Evolutionary conservation across 2,329 filamentous ascomycete genomes (phyloP).

Genomic region (Fusarium tuaranense): DNA sequence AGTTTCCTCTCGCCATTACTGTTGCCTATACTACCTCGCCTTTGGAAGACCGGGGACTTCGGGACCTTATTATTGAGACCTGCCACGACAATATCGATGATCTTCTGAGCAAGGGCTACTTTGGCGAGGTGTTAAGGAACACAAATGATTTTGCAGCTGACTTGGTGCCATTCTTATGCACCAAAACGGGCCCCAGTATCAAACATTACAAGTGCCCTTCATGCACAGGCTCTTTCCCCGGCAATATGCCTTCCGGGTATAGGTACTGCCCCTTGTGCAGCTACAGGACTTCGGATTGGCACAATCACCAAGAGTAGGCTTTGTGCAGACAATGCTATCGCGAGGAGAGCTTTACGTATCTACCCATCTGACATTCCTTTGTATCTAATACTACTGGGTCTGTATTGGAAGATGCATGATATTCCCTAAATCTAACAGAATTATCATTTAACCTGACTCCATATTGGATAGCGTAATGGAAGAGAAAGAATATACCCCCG

Average conservation of each 20-base stretch:
- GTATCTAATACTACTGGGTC: too few relatives aligned
- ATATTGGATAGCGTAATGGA: too few relatives aligned
- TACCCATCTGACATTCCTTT: too few relatives aligned
- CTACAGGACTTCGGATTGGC: too few relatives aligned
- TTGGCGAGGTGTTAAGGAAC: neutral
- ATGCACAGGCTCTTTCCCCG: neutral
- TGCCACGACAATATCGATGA: neutral
- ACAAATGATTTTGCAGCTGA: constrained; percentile 6
- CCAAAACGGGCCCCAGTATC: neutral
- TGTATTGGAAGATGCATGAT: too few relatives aligned
- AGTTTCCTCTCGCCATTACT: neutral
- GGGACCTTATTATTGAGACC: neutral
- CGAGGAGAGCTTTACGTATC: too few relatives aligned
- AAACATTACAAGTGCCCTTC: neutral
- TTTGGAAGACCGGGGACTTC: constrained; percentile 6
- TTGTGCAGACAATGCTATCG: too few relatives aligned
- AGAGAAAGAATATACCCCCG: too few relatives aligned
- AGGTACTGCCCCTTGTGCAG: neutral
- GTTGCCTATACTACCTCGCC: neutral
- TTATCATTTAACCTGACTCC: too few relatives aligned
- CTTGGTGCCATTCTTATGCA: neutral
- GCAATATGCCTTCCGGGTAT: too few relatives aligned
- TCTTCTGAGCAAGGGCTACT: neutral
- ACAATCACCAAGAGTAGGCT: too few relatives aligned
- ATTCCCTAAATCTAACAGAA: too few relatives aligned